Evolutionary conservation across 2,329 filamentous ascomycete species (phyloP), one percentile per base, ranked within the genome.

Genomic region (Colletotrichum sansevieriae): DNA sequence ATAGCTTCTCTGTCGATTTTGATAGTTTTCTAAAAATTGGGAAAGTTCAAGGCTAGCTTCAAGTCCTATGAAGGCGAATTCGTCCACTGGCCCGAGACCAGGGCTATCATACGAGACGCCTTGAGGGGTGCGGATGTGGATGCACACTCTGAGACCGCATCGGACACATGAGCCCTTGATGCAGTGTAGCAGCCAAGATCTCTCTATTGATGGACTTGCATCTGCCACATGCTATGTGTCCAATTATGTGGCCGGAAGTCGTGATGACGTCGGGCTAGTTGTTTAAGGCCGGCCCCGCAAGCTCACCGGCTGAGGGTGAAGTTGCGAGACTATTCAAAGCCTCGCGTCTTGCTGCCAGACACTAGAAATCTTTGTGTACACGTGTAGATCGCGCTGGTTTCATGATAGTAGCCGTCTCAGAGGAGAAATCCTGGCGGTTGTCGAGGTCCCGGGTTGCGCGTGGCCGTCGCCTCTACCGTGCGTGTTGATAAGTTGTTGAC

Each of bases 211-310:
- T n/a, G n/a, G n/a, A n/a, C n/a, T n/a, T n/a, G n/a, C n/a, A n/a
- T n/a, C n/a, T n/a, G n/a, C n/a, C n/a, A n/a, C n/a, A n/a, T n/a
- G n/a, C n/a, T n/a, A 47, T 12, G 13, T 10, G 15, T 6, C 61
- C 33, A 25, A 68, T 29, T 4, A 33, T 2, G 46, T n/a, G 11
- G 10, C 39, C 12, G 1, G 1, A 12, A 33, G 7, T 29, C 13
- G 1, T 4, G 18, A n/a, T 44, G 35, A 39, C 47, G 18, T 44
- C 12, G n/a, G 25, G 18, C 47, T 44, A 25, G 18, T 37, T 52
- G 9, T 43, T 41, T 56, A 43, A 4, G 55, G 11, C 35, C 62
- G 62, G 62, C 62, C 62, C 66, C 66, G 25, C 66, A 20, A 12
- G 8, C 8, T 18, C 25, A 33, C 9, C 25, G 10, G 22, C 33